These are phyloP conservation scores for Neurospora africana DNA, from an alignment of 495 filamentous ascomycete genomes.

Conservation along the genomic window DNA sequence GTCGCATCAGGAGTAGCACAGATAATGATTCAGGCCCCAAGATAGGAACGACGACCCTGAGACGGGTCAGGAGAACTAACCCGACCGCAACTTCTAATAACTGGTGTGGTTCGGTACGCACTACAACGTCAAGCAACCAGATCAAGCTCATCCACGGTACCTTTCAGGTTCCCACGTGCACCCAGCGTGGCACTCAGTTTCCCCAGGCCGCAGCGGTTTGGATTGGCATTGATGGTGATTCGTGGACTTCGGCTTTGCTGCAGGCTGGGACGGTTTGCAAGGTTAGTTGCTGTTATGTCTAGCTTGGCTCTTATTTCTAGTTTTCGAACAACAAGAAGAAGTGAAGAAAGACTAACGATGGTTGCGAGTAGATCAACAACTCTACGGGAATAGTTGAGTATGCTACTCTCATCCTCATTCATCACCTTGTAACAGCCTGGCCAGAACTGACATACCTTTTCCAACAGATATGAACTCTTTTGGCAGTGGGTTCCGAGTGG, in stretches of 20 bases:
- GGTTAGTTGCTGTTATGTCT: conserved; percentile 3
- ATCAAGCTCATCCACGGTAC: conserved; percentile 18
- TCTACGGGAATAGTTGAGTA: conserved; percentile 11
- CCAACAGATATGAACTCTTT: conserved; percentile 17
- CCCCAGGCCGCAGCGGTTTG: conserved; percentile 22
- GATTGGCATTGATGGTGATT: conserved; percentile 23
- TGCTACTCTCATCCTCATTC: background rate
- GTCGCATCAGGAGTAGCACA: background rate
- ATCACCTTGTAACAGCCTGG: background rate
- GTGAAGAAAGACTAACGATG: background rate
- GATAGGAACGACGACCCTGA: background rate
- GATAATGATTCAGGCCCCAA: background rate
- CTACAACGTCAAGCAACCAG: conserved; percentile 10
- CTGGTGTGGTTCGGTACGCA: conserved; percentile 23
- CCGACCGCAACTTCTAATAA: conserved; percentile 10
- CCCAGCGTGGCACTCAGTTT: conserved; percentile 4
- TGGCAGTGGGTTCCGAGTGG: conserved; percentile 21
- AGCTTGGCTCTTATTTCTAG: background rate
- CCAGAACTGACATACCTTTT: background rate
- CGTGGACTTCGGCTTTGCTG: conserved; percentile 10
- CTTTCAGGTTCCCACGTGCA: conserved; percentile 18
- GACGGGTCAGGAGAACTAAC: conserved; percentile 11
- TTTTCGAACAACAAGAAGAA: background rate
- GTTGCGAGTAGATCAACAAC: conserved; percentile 10
- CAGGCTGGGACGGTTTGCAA: conserved; percentile 24